Conservation (phyloP, 805 yeast genomes). For the Candida montana region DNA sequence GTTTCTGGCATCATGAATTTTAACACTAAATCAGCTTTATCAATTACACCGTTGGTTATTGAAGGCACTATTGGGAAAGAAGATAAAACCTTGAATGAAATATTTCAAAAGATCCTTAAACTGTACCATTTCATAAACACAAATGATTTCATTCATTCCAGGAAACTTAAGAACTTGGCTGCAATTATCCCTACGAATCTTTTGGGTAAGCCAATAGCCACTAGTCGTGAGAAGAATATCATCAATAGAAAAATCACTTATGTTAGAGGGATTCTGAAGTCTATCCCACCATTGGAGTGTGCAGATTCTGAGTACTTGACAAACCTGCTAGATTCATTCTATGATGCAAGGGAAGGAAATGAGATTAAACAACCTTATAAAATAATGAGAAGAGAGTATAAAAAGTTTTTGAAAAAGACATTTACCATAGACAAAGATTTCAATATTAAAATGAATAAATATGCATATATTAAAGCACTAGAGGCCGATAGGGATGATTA, state of each 20-base stretch:
- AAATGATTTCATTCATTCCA: conserved; percentile 12
- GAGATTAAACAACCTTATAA: neutral
- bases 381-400: conserved; percentile 18
- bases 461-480: conserved; percentile 15
- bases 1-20: neutral
- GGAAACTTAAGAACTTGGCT: conserved; percentile 14
- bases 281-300: conserved; percentile 20
- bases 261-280: conserved; percentile 11
- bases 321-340: conserved; percentile 10
- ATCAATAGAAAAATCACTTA: conserved; percentile 19
- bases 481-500: conserved; percentile 5
- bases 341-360: neutral
- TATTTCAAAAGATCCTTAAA: conserved; percentile 18
- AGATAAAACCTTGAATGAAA: conserved; percentile 10
- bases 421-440: conserved; percentile 17
- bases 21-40: neutral
- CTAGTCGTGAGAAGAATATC: conserved; percentile 16
- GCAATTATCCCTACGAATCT: conserved; percentile 17
- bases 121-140: conserved; percentile 16
- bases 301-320: conserved; percentile 16
- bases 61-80: conserved; percentile 3
- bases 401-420: conserved; percentile 19
- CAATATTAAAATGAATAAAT: conserved; percentile 13
- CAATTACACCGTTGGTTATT: conserved; percentile 1
- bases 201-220: conserved; percentile 19